Evolutionary conservation across 306 rosid species (phyloP).

Genomic region (Fragaria iinumae): DNA sequence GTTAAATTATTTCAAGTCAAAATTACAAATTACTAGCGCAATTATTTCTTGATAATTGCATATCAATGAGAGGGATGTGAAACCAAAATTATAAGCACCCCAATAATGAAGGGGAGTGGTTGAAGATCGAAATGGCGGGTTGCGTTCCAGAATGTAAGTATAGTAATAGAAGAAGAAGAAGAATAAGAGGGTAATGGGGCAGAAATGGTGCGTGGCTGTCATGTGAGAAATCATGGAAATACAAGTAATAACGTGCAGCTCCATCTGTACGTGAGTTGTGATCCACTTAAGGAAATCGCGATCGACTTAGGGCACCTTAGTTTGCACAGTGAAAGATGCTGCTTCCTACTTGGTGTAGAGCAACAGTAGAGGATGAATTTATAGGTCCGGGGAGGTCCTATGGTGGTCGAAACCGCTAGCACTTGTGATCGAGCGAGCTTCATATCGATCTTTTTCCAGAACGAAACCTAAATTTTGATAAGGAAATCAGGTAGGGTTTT

Average conservation of each 20-base stretch:
- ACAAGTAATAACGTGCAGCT: not conserved
- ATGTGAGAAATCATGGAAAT: not conserved
- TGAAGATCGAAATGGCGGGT: not conserved
- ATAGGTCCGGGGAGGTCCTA: not conserved
- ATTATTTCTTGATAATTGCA: not conserved
- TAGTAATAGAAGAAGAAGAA: not conserved
- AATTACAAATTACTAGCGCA: not conserved
- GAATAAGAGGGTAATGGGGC: not conserved
- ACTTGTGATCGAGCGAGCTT: not conserved
- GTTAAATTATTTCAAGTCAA: not conserved
- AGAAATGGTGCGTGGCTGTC: constrained; percentile 1
- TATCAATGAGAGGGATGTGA: not conserved
- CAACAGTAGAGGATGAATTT: not conserved
- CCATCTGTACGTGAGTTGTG: constrained; percentile 4
- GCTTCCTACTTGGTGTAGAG: not conserved
- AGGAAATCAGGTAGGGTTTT: not conserved
- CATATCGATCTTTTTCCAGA: not conserved
- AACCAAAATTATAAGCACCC: not conserved
- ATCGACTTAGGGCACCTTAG: not conserved
- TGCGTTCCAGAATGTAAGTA: not conserved
- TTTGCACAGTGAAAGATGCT: not conserved
- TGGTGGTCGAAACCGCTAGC: not conserved
- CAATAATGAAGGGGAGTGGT: not conserved
- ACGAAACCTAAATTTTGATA: not conserved
- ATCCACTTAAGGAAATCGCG: not conserved